Conservation (phyloP, 176 grass and related monocot genomes). For the Phyllostachys edulis region DNA sequence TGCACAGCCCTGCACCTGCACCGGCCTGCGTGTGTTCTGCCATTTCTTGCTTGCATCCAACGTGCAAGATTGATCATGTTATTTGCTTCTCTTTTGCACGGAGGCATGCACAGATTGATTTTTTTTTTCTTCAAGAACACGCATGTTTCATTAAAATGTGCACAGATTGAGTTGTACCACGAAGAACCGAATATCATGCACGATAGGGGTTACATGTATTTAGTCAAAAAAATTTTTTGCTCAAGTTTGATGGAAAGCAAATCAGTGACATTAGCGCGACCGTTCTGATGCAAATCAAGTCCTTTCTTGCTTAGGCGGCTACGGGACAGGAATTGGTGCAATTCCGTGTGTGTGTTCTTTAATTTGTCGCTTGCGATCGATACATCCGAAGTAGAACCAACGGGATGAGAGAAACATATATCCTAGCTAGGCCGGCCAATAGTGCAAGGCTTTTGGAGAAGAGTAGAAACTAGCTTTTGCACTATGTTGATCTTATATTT, state of each 20-base stretch:
- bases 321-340: background rate
- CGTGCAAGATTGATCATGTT: background rate
- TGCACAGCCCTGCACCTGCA: background rate
- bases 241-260: background rate
- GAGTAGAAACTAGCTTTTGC: background rate
- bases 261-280: background rate
- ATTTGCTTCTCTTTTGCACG: background rate
- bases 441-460: background rate
- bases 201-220: too few species aligned
- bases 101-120: too few species aligned
- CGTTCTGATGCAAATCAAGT: too few species aligned
- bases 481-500: too few species aligned
- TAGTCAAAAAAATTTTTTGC: too few species aligned
- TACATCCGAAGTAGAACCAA: background rate
- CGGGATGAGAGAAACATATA: background rate
- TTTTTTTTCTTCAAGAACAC: too few species aligned
- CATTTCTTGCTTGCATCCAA: background rate
- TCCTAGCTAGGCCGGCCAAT: background rate
- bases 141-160: too few species aligned
- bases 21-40: background rate
- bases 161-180: too few species aligned
- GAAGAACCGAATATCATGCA: too few species aligned
- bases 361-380: slow-evolving; percentile 15
- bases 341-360: background rate
- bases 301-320: background rate